Base-by-base conservation (phyloP, 192 early-diverging fungal species). In the Diversispora epigaea region DNA sequence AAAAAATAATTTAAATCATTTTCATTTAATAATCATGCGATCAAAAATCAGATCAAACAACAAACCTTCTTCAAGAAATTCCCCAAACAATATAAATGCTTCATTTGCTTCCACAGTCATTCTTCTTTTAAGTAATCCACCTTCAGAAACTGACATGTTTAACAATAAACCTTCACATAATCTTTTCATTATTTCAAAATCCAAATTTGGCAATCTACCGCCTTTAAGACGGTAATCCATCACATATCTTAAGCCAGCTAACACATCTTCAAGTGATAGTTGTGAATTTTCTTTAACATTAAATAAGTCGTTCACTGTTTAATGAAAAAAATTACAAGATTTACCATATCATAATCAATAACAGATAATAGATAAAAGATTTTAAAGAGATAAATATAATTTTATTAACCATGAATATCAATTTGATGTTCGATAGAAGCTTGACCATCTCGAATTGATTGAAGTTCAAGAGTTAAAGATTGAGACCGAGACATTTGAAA, bases 61-160 rank as follows among this genome's bases (percentile, higher is more conserved):
- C 80, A 0, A 32, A 83, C 85, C 83, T 86, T 98, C 93, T 78
- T 95, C 91, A 43, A 97, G 76, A 78, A 98, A 97, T 83, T 97
- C 95, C 25, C 93, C 96, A 91, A 98, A 96, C 60, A 98, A 85
- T 44, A 87, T 88, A 82, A 96, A 96, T 17, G 95, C 94, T 17
- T 90, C 83, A 74, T 95, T 88, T 11, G 95, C 92, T 41, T 94
- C 94, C 50, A 86, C 82, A 3, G 94, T 91, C 17, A 90, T 81
- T 9, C 76, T 77, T 60, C 84, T 84, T 46, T 86, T 77, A 60
- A 95, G 75, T 43, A 92, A 81, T 40, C 86, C 85, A 44, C 91
- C 91, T 60, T 86, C 80, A 32, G 77, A 78, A 40, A 90, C 83
- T 6, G 84, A 84, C 86, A 91, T 95, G 64, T 94, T 91, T 60